A percentile compares a stretch with the other conserved stretches of the same genome.
Conservation (phyloP, 2,329 filamentous ascomycete genomes). For the Aspergillus cejpii region DNA sequence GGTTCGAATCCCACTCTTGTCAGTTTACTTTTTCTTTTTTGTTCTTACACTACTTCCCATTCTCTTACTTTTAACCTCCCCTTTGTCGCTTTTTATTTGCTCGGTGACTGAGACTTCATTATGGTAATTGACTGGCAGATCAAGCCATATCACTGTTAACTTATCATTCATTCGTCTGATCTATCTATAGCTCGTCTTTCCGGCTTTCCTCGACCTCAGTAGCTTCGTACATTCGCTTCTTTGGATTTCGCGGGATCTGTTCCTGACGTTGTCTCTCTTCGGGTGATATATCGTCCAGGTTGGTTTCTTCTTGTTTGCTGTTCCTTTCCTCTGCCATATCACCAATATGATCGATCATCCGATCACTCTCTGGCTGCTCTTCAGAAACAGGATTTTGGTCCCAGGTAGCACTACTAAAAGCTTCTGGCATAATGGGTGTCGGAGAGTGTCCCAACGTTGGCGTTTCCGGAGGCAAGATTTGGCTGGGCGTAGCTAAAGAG, state of each 20-base stretch:
- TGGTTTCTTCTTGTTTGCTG: conserved; percentile 20
- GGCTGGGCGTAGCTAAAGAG: conserved; percentile 16
- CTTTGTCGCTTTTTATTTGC: too few species aligned
- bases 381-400: conserved; percentile 18
- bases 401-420: conserved; percentile 14
- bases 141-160: too few species aligned
- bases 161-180: not conserved
- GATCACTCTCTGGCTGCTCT: conserved; percentile 24
- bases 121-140: too few species aligned
- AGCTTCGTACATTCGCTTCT: conserved; percentile 47
- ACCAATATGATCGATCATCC: conserved; percentile 39
- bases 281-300: conserved; percentile 31
- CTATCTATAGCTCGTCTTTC: conserved; percentile 36
- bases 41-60: not conserved
- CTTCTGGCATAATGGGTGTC: conserved; percentile 15
- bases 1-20: conserved; percentile 1
- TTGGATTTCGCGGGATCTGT: conserved; percentile 40
- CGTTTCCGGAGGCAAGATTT: conserved; percentile 15
- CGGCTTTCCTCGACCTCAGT: conserved; percentile 25
- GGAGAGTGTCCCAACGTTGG: conserved; percentile 16
- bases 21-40: not conserved
- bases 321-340: conserved; percentile 35
- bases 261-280: conserved; percentile 34
- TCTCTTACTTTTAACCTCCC: not conserved
- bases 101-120: too few species aligned